Evolutionary conservation across 2,329 filamentous ascomycete species (phyloP).

Genomic region (Epichloe baconii): DNA sequence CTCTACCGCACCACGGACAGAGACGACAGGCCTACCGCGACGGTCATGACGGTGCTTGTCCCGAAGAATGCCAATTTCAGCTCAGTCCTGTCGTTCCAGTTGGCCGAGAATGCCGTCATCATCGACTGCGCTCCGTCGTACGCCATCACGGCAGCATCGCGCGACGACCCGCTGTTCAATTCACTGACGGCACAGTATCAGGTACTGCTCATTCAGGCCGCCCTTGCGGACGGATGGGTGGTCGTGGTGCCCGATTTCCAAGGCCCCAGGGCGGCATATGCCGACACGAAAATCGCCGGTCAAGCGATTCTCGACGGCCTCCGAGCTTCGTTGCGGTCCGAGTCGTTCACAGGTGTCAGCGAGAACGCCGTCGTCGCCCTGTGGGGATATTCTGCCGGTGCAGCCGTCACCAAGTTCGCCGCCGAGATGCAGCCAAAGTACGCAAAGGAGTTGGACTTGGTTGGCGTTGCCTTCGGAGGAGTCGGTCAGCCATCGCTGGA

Average conservation of each 20-base stretch:
- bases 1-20: not conserved
- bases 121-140: not conserved
- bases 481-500: no score
- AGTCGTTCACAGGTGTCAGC: not conserved
- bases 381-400: not conserved
- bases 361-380: not conserved
- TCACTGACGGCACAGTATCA: not conserved
- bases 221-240: not conserved
- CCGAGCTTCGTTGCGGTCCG: not conserved
- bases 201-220: not conserved
- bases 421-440: not conserved
- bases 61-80: not conserved
- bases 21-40: not conserved
- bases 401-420: not conserved
- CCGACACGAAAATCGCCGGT: not conserved
- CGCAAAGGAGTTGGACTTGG: not conserved
- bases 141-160: not conserved
- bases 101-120: not conserved
- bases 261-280: not conserved
- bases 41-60: not conserved
- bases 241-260: not conserved
- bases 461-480: not conserved
- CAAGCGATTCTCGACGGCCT: not conserved
- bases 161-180: not conserved
- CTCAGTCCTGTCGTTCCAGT: not conserved